These are phyloP conservation scores for Pythium apleroticum DNA, from an alignment of 352 stramenopile genomes.

Conservation along the genomic window DNA sequence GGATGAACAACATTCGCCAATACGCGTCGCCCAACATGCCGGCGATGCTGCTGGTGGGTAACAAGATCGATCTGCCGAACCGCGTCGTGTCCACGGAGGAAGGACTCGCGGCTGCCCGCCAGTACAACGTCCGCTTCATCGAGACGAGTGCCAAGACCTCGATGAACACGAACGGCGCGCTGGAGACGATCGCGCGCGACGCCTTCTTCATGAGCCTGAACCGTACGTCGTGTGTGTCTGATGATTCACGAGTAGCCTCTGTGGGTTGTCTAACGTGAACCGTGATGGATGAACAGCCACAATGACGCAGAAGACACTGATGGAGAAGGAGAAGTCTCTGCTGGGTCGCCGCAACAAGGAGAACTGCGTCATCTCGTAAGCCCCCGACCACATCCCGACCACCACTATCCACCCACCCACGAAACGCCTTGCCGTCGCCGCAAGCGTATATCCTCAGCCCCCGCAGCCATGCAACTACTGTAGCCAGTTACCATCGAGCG, in stretches of 20 bases:
- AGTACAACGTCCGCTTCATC: constrained; percentile 88
- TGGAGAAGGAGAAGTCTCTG: constrained; percentile 79
- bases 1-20: constrained; percentile 95
- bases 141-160: constrained; percentile 90
- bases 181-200: constrained; percentile 86
- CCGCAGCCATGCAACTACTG: neutral
- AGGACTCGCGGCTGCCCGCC: constrained; percentile 73
- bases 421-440: constrained; percentile 20
- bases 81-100: constrained; percentile 77
- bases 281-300: constrained; percentile 32
- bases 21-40: constrained; percentile 77
- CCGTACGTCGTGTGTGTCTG: constrained; percentile 43
- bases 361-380: constrained; percentile 67
- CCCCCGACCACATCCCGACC: neutral
- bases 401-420: neutral
- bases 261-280: neutral
- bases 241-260: neutral
- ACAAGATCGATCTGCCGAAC: constrained; percentile 92
- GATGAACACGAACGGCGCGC: constrained; percentile 82
- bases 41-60: constrained; percentile 88
- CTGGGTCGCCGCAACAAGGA: constrained; percentile 72
- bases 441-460: constrained; percentile 21
- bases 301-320: constrained; percentile 77
- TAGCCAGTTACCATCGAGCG: constrained; percentile 8
- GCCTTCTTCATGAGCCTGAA: constrained; percentile 86